Percentiles rank a stretch among this genome's conserved stretches.
Conservation (phyloP, 805 yeast genomes). For the Pichia paraexigua region DNA sequence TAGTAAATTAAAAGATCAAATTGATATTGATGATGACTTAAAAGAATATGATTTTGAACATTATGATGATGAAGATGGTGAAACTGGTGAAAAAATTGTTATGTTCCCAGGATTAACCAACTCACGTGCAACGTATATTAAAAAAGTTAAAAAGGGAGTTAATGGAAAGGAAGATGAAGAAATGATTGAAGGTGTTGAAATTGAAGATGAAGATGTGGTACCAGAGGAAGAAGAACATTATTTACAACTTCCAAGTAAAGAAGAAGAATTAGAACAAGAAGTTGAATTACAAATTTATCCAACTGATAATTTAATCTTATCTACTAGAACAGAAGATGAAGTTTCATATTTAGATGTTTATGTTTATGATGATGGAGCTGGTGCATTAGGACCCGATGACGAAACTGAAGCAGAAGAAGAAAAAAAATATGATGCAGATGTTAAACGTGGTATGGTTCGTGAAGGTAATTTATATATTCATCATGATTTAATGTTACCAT, state of each 20-base stretch:
- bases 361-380: conserved; percentile 90
- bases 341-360: conserved; percentile 87
- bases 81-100: conserved; percentile 46
- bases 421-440: conserved; percentile 64
- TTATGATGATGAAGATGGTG: conserved; percentile 61
- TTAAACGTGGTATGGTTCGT: conserved; percentile 62
- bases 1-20: conserved; percentile 37
- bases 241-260: conserved; percentile 52
- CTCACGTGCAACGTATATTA: conserved; percentile 49
- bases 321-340: conserved; percentile 95
- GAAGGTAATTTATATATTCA: conserved; percentile 81
- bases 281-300: conserved; percentile 81
- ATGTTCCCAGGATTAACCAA: conserved; percentile 67
- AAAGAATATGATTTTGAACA: conserved; percentile 82
- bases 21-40: conserved; percentile 72
- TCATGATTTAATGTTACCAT: conserved; percentile 94
- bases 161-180: conserved; percentile 31
- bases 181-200: conserved; percentile 12
- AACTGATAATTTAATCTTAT: conserved; percentile 80
- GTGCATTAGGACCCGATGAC: conserved; percentile 46
- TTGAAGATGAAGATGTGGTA: conserved; percentile 21
- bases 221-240: conserved; percentile 48
- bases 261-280: conserved; percentile 67
- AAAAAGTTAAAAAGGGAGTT: conserved; percentile 38
- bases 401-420: conserved; percentile 57